Percentiles rank a stretch among this genome's conserved stretches.
phyloP scores from a whole-genome alignment of 352 stramenopile genomes.

The Phytophthora pini region DNA sequence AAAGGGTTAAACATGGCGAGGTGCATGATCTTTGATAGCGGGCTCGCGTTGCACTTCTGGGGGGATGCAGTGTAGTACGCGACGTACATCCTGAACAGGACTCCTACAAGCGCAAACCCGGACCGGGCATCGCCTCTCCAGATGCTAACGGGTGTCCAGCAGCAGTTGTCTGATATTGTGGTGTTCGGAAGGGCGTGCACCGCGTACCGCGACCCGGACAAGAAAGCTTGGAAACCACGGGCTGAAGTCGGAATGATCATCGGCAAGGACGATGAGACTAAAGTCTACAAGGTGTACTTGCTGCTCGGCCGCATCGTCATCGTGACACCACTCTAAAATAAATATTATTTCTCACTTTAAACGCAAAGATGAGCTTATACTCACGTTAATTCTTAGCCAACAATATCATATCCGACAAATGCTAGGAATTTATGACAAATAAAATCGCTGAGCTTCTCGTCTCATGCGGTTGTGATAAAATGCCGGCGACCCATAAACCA shows the following conservation, averaged over 20 bases:
- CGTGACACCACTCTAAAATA: no score
- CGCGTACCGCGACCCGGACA: conserved; percentile 2
- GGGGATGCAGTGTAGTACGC: conserved; percentile 35
- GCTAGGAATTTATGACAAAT: no score
- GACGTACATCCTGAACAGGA: conserved; percentile 33
- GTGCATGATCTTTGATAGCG: conserved; percentile 36
- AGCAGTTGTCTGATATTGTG: conserved; percentile 6
- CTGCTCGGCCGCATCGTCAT: background rate
- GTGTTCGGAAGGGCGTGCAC: conserved; percentile 18
- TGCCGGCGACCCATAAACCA: no score
- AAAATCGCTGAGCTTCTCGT: no score
- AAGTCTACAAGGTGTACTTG: conserved; percentile 17
- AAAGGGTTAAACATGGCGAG: conserved; percentile 30
- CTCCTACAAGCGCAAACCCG: conserved; percentile 16
- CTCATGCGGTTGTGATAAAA: no score
- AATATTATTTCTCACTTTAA: no score
- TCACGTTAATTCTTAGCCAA: no score
- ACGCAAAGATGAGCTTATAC: no score
- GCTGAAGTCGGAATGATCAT: conserved; percentile 8
- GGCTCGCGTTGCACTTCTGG: conserved; percentile 27
- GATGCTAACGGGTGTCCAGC: conserved; percentile 4
- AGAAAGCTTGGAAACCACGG: conserved; percentile 1
- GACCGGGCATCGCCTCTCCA: conserved; percentile 5
- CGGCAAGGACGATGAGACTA: conserved; percentile 15
- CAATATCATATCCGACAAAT: no score